Percentiles rank a stretch among this genome's conserved stretches.
Evolutionary conservation across 306 rosid genomes (phyloP).

Genomic region (Inga leiocalycina): DNA sequence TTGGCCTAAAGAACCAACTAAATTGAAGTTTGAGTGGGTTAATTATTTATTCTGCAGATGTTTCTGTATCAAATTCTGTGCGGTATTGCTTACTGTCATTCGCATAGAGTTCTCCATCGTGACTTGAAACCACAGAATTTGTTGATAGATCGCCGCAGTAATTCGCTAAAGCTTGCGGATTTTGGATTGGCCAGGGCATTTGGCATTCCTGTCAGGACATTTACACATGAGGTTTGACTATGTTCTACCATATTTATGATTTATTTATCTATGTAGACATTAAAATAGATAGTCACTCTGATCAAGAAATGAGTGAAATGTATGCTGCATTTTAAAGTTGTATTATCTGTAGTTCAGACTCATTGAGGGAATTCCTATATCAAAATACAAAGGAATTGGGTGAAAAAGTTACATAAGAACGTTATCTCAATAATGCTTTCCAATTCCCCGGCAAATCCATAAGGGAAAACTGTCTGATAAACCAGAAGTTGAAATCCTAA

Average conservation of each 20-base stretch:
- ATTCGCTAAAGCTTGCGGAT: slow-evolving; percentile 96
- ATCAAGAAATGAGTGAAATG: slow-evolving; percentile 20
- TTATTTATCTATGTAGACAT: slow-evolving; percentile 16
- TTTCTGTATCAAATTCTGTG: slow-evolving; percentile 97
- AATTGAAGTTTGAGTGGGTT: slow-evolving; percentile 37
- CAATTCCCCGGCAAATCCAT: background rate
- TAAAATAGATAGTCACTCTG: slow-evolving; percentile 24
- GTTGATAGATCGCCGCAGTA: slow-evolving; percentile 91
- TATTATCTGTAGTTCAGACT: background rate
- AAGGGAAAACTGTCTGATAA: background rate
- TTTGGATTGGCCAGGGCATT: slow-evolving; percentile 99
- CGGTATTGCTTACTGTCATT: slow-evolving; percentile 99
- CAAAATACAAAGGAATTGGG: background rate
- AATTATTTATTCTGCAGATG: slow-evolving; percentile 66
- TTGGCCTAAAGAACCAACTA: slow-evolving; percentile 15
- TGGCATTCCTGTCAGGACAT: slow-evolving; percentile 98
- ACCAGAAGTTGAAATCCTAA: background rate
- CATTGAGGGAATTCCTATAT: background rate
- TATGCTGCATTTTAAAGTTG: slow-evolving; percentile 2
- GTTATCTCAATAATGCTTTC: no score
- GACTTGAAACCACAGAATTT: slow-evolving; percentile 97
- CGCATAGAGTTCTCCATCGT: slow-evolving; percentile 99
- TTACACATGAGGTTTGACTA: slow-evolving; percentile 84
- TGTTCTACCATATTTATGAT: slow-evolving; percentile 30
- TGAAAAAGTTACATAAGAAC: background rate